Evolutionary conservation across 371 early-diverging fungal species (phyloP).

Genomic region (Actinomortierella wolfii): DNA sequence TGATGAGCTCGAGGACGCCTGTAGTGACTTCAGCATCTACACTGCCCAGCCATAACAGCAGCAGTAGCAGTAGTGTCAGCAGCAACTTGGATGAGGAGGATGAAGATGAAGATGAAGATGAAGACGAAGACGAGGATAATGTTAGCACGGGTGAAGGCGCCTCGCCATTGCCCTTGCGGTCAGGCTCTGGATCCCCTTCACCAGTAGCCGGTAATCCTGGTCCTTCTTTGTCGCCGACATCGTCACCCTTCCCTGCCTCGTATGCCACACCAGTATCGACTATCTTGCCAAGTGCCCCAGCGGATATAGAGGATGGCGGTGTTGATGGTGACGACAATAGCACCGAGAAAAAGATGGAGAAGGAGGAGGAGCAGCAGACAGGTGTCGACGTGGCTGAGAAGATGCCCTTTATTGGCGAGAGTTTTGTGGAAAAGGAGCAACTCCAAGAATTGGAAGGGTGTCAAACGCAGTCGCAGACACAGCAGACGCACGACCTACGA

Average conservation of each 20-base stretch:
- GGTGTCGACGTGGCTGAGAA: no score
- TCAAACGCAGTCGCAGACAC: neutral
- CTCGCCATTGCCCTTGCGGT: no score
- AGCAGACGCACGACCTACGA: neutral
- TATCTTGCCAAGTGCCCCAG: neutral
- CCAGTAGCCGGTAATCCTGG: neutral
- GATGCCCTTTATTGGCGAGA: no score
- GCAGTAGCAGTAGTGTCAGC: conserved; percentile 1
- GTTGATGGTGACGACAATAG: no score
- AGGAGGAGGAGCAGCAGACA: no score
- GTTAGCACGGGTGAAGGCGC: no score
- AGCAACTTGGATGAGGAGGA: neutral
- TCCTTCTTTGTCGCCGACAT: neutral
- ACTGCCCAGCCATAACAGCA: no score
- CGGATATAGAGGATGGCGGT: no score
- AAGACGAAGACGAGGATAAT: neutral
- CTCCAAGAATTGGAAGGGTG: conserved; percentile 3
- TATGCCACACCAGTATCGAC: conserved; percentile 4
- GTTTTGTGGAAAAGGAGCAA: no score
- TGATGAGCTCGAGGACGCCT: no score
- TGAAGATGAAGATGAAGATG: neutral
- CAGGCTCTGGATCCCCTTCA: neutral
- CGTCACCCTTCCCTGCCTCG: neutral
- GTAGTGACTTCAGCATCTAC: no score
- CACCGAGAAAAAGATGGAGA: no score